Base-by-base conservation (phyloP, 345 rosid species). In the Brassica incana region DNA sequence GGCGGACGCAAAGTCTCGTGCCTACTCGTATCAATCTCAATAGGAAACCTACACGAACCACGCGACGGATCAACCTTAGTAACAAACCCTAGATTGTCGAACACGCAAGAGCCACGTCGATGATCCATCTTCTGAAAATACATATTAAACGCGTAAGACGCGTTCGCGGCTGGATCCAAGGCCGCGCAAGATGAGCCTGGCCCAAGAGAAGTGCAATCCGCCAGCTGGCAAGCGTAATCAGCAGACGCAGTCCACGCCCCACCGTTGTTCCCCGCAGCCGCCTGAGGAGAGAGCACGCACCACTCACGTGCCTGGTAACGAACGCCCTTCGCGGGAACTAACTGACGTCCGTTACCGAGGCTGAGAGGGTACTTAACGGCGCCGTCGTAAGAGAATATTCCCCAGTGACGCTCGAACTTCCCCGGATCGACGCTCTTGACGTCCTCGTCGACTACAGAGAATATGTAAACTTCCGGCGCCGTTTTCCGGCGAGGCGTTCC, bases 391-490 rank as follows among this genome's bases (percentile, higher is more conserved):
- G 86, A 71, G 86, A 90, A 92, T 15, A 96, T 60, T 15, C 99
- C 95, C 97, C 93, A 92, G 4, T 92, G 97, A 52, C 95, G 48
- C 73, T 90, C 93, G 62, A 90, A 94, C 58, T 89, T 91, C 2
- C 97, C 95, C 0, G 97, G 98, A 0, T 78, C 81, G 30, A 87
- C 40, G 78, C 98, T 92, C 77, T 96, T 96, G 5, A 30, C 62
- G 80, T 96, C 99, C 80, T 96, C 98, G 66, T 96, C 99, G 2
- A 90, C 78, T 12, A 95, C 81, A 6, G 90, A 86, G 77, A 93
- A 96, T 11, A 93, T 5, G 84, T 93, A 96, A 40, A 89, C 82
- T 14, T 93, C 97, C 0, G 95, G 88, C 4, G 89, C 87, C 5
- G 83, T 81, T 16, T 79, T 81, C 48, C 92, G 88, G 45, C 83